These are phyloP conservation scores for Solanum hybrid DNA, from an alignment of 305 asterid species.

Conservation along the genomic window DNA sequence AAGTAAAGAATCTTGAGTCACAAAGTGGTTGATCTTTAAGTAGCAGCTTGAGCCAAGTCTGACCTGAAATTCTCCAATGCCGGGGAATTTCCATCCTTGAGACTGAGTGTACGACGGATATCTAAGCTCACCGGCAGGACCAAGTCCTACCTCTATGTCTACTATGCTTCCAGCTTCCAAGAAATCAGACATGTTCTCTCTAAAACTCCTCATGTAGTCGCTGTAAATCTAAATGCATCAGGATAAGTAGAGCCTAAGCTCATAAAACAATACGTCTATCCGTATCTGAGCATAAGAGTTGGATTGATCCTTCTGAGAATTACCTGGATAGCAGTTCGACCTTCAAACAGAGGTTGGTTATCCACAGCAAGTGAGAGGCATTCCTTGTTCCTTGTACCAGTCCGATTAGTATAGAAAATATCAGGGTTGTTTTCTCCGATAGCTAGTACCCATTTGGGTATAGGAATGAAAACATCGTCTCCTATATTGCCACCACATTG, in stretches of 20 bases:
- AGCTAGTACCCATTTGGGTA: slow-evolving; percentile 58
- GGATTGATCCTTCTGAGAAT: background rate
- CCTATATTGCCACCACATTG: slow-evolving; percentile 88
- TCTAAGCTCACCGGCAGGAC: slow-evolving; percentile 82
- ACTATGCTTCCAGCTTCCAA: slow-evolving; percentile 45
- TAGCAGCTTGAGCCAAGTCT: background rate
- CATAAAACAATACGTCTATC: background rate
- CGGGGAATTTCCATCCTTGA: slow-evolving; percentile 76
- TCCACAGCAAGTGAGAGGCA: slow-evolving; percentile 68
- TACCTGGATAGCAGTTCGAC: slow-evolving; percentile 75
- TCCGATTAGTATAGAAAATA: slow-evolving; percentile 50
- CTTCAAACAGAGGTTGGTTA: slow-evolving; percentile 52
- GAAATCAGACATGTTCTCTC: slow-evolving; percentile 49
- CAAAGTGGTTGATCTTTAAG: background rate
- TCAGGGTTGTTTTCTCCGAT: slow-evolving; percentile 40
- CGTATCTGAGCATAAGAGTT: background rate
- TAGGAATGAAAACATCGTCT: slow-evolving; percentile 48
- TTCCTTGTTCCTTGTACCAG: slow-evolving; percentile 47
- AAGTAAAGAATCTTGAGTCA: background rate
- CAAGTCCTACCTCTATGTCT: slow-evolving; percentile 76
- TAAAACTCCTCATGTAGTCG: slow-evolving; percentile 65
- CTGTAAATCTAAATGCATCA: slow-evolving; percentile 47
- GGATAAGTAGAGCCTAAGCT: background rate
- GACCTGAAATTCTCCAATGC: slow-evolving; percentile 86
- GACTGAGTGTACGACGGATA: slow-evolving; percentile 67